These are phyloP conservation scores for Stentor roeselii DNA, from an alignment of 73 alveolate genomes.

Conservation along the genomic window DNA sequence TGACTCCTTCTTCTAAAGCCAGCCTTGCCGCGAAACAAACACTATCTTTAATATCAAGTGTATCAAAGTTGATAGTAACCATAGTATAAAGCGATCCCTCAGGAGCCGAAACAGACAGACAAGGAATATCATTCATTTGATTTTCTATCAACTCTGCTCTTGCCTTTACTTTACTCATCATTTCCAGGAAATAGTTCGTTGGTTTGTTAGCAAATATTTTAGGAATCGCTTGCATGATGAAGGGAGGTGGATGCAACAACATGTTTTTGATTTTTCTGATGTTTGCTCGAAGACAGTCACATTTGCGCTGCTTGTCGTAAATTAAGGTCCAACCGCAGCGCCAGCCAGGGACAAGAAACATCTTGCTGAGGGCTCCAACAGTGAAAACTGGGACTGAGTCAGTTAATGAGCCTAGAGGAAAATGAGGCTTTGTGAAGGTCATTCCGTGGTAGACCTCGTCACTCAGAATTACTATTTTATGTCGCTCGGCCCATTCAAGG, in stretches of 20 bases:
- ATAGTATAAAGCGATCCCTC: conserved; percentile 16
- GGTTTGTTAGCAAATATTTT: neutral
- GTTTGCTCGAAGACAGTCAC: conserved; percentile 41
- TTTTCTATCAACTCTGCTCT: neutral
- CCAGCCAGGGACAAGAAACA: conserved; percentile 89
- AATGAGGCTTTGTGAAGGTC: conserved; percentile 39
- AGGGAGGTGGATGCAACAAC: neutral
- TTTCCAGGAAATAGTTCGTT: neutral
- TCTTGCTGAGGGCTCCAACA: conserved; percentile 68
- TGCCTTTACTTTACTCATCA: neutral
- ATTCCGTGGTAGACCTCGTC: conserved; percentile 82
- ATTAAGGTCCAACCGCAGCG: conserved; percentile 74
- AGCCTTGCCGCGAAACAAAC: neutral
- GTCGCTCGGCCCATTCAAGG: conserved; percentile 55
- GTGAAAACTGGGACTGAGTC: conserved; percentile 52
- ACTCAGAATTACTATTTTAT: conserved; percentile 56
- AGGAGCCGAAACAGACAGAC: neutral
- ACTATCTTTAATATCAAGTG: neutral
- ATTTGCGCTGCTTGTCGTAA: conserved; percentile 61
- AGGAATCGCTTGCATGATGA: neutral
- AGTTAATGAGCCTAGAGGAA: conserved; percentile 41
- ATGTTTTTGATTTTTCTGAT: neutral
- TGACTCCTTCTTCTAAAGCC: conserved; percentile 21
- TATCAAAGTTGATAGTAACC: neutral
- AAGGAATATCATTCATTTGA: neutral